These are phyloP conservation scores for Saururus chinensis DNA, from an alignment of 164 flowering plant species.

Conservation along the genomic window DNA sequence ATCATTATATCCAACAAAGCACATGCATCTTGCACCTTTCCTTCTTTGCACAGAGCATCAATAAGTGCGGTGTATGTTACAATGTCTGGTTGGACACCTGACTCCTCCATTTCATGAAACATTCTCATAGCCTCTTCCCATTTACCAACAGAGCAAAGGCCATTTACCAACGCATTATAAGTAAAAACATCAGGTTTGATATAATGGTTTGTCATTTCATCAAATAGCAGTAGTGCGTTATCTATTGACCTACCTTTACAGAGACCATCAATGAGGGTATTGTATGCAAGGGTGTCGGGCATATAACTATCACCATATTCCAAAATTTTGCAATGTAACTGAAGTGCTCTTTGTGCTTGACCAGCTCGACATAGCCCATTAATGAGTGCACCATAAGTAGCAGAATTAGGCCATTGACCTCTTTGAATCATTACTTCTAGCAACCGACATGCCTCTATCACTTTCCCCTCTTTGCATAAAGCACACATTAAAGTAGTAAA, in stretches of 20 bases:
- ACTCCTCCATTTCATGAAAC: slow-evolving; percentile 36
- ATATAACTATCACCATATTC: slow-evolving; percentile 33
- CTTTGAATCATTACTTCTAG: slow-evolving; percentile 63
- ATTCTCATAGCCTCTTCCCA: slow-evolving; percentile 47
- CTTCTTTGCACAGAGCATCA: slow-evolving; percentile 44
- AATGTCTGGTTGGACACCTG: slow-evolving; percentile 58
- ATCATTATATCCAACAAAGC: slow-evolving; percentile 45
- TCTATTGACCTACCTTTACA: slow-evolving; percentile 56
- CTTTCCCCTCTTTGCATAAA: slow-evolving; percentile 61
- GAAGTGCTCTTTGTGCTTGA: slow-evolving; percentile 62
- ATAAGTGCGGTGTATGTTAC: slow-evolving; percentile 70
- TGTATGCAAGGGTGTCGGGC: slow-evolving; percentile 70
- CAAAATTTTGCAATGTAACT: slow-evolving; percentile 58
- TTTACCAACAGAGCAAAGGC: slow-evolving; percentile 51
- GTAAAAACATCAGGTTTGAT: slow-evolving; percentile 59
- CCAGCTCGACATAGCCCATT: slow-evolving; percentile 67
- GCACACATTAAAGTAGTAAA: slow-evolving; percentile 80
- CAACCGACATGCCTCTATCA: slow-evolving; percentile 68
- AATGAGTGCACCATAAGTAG: slow-evolving; percentile 79
- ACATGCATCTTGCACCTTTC: slow-evolving; percentile 55
- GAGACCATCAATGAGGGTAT: slow-evolving; percentile 75
- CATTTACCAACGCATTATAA: slow-evolving; percentile 67
- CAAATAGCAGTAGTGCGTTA: slow-evolving; percentile 41
- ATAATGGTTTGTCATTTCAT: slow-evolving; percentile 50
- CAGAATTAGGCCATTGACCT: slow-evolving; percentile 66